Evolutionary conservation across 1,284 basidiomycete genomes (phyloP).

Genomic region (Xanthoconium separans): DNA sequence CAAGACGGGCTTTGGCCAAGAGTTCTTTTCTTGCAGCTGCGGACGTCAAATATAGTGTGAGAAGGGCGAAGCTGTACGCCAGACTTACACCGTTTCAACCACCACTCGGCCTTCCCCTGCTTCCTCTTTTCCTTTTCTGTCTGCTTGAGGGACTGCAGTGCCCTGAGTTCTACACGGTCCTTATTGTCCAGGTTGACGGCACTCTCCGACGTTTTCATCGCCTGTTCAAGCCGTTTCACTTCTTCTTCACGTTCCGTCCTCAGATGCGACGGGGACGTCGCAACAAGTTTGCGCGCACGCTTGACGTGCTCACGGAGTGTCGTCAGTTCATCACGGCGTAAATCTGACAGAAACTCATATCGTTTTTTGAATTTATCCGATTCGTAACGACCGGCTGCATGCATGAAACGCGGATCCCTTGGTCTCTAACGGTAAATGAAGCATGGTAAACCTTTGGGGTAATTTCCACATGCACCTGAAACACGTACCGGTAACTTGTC

Average conservation of each 20-base stretch:
- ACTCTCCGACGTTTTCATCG: constrained; percentile 79
- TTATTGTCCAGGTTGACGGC: constrained; percentile 73
- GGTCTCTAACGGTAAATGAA: constrained; percentile 49
- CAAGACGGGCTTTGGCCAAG: constrained; percentile 72
- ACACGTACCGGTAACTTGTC: constrained; percentile 60
- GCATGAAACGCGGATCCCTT: constrained; percentile 89
- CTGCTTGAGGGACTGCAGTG: constrained; percentile 56
- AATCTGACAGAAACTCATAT: constrained; percentile 77
- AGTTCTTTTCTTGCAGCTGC: constrained; percentile 78
- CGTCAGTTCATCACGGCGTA: constrained; percentile 68
- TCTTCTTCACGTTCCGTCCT: constrained; percentile 69
- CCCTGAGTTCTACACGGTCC: constrained; percentile 68
- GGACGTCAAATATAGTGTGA: background rate
- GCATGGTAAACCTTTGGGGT: background rate
- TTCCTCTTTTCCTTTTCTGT: constrained; percentile 75
- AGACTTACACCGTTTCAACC: constrained; percentile 78
- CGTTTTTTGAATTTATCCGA: constrained; percentile 67
- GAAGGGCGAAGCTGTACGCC: background rate
- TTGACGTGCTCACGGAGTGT: constrained; percentile 67
- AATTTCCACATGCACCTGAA: background rate
- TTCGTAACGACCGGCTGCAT: constrained; percentile 72
- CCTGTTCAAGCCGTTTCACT: constrained; percentile 71
- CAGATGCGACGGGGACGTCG: constrained; percentile 62
- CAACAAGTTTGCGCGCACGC: constrained; percentile 67
- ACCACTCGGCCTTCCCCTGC: constrained; percentile 82